Evolutionary conservation across 1,139 yeast species (phyloP).

Genomic region (Geotrichum carabidarum): DNA sequence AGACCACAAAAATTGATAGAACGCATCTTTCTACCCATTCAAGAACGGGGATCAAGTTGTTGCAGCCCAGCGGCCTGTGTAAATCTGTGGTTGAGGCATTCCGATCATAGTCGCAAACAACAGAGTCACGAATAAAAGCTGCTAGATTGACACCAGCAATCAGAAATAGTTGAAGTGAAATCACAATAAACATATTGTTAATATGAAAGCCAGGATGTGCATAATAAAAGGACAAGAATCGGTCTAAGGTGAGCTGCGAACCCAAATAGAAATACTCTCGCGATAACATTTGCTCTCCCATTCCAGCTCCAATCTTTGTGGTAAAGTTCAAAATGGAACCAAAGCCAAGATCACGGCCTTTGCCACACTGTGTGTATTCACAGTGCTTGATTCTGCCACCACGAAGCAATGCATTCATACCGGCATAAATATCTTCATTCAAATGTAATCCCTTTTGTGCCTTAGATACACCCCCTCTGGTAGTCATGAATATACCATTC

Average conservation of each 20-base stretch:
- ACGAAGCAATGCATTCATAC: constrained; percentile 73
- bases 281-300: constrained; percentile 87
- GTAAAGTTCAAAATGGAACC: constrained; percentile 80
- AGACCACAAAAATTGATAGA: constrained; percentile 74
- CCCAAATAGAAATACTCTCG: constrained; percentile 82
- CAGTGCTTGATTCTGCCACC: constrained; percentile 87
- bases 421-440: constrained; percentile 89
- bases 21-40: constrained; percentile 81
- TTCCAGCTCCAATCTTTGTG: constrained; percentile 87
- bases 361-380: constrained; percentile 86
- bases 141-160: constrained; percentile 64
- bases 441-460: constrained; percentile 83
- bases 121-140: constrained; percentile 55
- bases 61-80: constrained; percentile 67
- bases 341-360: constrained; percentile 85
- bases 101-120: constrained; percentile 51
- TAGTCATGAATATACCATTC: constrained; percentile 79
- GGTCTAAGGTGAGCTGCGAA: constrained; percentile 68
- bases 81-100: constrained; percentile 56
- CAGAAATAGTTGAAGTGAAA: constrained; percentile 70
- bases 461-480: constrained; percentile 85
- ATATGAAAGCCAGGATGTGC: constrained; percentile 91
- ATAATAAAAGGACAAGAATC: constrained; percentile 78
- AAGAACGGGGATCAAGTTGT: constrained; percentile 64
- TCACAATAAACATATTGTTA: constrained; percentile 70